phyloP scores from a whole-genome alignment of 2,329 filamentous ascomycete genomes.

The Epicoccum sorghinum region DNA sequence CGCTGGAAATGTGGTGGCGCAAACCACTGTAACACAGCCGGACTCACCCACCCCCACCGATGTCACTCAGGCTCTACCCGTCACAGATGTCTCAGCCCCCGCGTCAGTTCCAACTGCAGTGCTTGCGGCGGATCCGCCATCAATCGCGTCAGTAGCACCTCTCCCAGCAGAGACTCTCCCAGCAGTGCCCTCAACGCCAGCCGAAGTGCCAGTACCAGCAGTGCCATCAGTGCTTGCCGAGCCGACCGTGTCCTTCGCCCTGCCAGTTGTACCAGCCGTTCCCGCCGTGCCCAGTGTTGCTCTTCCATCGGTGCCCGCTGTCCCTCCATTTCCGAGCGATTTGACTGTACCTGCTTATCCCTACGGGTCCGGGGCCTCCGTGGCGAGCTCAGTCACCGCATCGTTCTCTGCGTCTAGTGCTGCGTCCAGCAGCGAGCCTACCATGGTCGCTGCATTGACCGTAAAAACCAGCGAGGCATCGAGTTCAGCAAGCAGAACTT shows the following conservation, averaged over 20 bases:
- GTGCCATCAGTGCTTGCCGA: neutral
- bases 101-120: neutral
- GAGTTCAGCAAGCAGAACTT: slow-evolving; percentile 3
- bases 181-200: neutral
- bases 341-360: slow-evolving; percentile 44
- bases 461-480: neutral
- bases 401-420: slow-evolving; percentile 16
- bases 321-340: slow-evolving; percentile 45
- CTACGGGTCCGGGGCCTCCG: slow-evolving; percentile 27
- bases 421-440: slow-evolving; percentile 10
- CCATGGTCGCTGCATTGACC: slow-evolving; percentile 7
- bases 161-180: slow-evolving; percentile 4
- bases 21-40: slow-evolving; percentile 31
- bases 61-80: neutral
- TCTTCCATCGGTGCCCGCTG: slow-evolving; percentile 37
- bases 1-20: slow-evolving; percentile 34
- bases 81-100: slow-evolving; percentile 7
- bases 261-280: slow-evolving; percentile 27
- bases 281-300: slow-evolving; percentile 18
- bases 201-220: neutral
- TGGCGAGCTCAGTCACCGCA: slow-evolving; percentile 10
- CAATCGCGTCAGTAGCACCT: slow-evolving; percentile 4
- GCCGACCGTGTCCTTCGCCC: neutral
- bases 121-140: slow-evolving; percentile 10
- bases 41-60: slow-evolving; percentile 11